Evolutionary conservation across 768 basidiomycete species (phyloP), one percentile per base, ranked within the genome.

Genomic region (Rhodotorula taiwanensis): DNA sequence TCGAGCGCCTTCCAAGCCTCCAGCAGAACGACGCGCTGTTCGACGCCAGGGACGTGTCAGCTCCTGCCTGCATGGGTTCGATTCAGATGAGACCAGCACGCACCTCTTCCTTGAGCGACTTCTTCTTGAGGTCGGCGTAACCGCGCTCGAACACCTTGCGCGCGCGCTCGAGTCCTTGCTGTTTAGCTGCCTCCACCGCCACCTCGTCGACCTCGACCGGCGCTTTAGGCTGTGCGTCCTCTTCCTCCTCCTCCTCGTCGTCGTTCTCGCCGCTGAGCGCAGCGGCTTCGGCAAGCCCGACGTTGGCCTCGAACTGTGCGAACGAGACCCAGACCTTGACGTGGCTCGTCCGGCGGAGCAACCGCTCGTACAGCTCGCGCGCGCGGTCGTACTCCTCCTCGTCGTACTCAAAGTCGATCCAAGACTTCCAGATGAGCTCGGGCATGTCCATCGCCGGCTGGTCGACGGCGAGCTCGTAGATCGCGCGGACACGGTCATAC

Each of bases 301-400:
- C 72, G 45, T 73, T 73, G 9, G 84, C 86, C 76, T 98, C 94
- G 71, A 97, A 95, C 70, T 87, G 81, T 0, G 94, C 94, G 75
- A 86, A 98, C 56, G 91, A 85, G 58, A 95, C 89, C 91, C 92
- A 98, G 25, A 94, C 91, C 77, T 97, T 97, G 77, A 91, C 87
- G 74, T 98, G 93, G 6, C 89, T 89, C 67, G 90, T 94, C 52
- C 87, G 79, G 36, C 82, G 77, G 52, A 95, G 80, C 25, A 97
- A 81, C 25, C 92, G 83, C 77, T 97, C 93, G 74, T 95, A 97
- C 44, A 98, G 74, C 10, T 81, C 80, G n/a, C 94, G 80, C 3
- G 88, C 86, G 21, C 83, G 81, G 60, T 88, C 88, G 44, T 90
- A 83, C 69, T 97, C 92, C 70, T 91, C 91, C 75, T 95, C 91